phyloP scores from a whole-genome alignment of 306 rosid genomes.

The Bauhinia variegata region DNA sequence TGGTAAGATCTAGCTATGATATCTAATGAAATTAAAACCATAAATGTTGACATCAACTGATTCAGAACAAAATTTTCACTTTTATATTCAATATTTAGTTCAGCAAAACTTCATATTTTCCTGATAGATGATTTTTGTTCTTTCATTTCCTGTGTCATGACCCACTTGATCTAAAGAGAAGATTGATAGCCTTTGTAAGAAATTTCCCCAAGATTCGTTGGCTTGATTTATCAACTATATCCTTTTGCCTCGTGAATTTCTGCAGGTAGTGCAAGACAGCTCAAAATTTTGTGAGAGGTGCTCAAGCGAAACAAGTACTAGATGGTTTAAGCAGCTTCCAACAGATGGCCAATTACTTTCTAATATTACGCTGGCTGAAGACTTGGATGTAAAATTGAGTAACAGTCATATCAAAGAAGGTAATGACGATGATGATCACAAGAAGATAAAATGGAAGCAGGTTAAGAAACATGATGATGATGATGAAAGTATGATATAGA shows the following conservation, averaged over 20 bases:
- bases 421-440: not conserved
- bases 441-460: not conserved
- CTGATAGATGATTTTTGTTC: no score
- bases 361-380: conserved; percentile 34
- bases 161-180: no score
- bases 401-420: conserved; percentile 10
- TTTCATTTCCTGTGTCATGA: no score
- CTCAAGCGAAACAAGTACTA: conserved; percentile 21
- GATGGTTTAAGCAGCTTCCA: conserved; percentile 28
- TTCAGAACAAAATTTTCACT: not conserved
- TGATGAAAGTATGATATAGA: not conserved
- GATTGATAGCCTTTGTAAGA: not conserved
- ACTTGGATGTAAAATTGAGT: not conserved
- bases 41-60: not conserved
- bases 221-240: not conserved
- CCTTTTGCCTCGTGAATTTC: not conserved
- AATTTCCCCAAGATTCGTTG: not conserved
- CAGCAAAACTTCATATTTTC: no score
- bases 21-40: not conserved
- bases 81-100: no score
- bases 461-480: conserved; percentile 1
- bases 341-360: conserved; percentile 26
- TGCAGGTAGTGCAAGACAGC: conserved; percentile 46
- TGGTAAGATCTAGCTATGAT: conserved; percentile 42
- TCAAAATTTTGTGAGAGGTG: conserved; percentile 14